Percentiles rank a stretch among this genome's conserved stretches.
Evolutionary conservation across 2,329 filamentous ascomycete genomes (phyloP).

Genomic region (Colletotrichum caudatum): DNA sequence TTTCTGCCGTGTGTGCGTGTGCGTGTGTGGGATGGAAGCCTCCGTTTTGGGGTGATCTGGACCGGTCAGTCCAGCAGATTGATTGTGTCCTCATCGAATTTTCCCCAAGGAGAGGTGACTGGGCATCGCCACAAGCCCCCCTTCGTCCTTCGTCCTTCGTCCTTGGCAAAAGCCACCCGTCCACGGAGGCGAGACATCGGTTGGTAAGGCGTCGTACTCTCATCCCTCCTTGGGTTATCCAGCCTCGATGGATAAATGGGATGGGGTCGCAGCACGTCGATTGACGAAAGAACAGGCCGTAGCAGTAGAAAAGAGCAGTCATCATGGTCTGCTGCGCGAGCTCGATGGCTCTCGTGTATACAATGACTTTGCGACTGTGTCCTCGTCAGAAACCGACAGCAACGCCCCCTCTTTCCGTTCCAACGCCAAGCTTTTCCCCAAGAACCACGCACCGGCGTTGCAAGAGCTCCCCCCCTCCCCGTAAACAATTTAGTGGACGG

Average conservation of each 20-base stretch:
- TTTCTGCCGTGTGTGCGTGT: neutral
- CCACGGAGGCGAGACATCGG: neutral
- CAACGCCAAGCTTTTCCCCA: conserved; percentile 37
- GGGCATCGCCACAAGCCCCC: neutral
- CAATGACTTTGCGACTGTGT: neutral
- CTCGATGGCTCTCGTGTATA: neutral
- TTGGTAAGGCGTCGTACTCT: neutral
- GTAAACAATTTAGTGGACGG: conserved; percentile 32
- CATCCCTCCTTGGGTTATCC: neutral
- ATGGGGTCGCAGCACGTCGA: neutral
- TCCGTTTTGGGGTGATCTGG: neutral
- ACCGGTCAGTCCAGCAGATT: neutral
- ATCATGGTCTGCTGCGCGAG: neutral
- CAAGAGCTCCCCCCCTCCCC: conserved; percentile 17
- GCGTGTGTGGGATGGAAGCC: neutral
- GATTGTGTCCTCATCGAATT: neutral
- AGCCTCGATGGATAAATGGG: neutral
- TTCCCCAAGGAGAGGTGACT: neutral
- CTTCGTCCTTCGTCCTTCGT: too few species aligned
- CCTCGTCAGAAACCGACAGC: conserved; percentile 7
- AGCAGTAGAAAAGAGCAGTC: neutral
- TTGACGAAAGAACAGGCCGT: neutral
- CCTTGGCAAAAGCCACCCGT: neutral
- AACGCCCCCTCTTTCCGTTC: neutral
- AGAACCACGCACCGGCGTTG: conserved; percentile 14